phyloP scores from a whole-genome alignment of 139 green algal species.

The Chlamydomonas schloesseri region DNA sequence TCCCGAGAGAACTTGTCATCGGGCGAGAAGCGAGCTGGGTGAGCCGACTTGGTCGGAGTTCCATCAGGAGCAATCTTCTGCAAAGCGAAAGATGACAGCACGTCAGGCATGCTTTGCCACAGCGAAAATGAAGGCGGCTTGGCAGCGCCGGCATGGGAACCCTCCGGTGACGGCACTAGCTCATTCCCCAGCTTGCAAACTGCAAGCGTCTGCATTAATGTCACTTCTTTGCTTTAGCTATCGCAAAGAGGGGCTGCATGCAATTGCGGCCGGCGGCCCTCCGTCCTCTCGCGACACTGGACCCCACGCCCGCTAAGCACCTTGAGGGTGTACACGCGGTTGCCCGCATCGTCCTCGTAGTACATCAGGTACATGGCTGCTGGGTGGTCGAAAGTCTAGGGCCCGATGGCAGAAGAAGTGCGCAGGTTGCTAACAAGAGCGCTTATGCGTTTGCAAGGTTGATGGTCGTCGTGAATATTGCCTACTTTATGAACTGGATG shows the following conservation, averaged over 20 bases:
- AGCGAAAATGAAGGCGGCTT: background rate
- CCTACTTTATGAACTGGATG: no score
- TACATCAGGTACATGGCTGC: slow-evolving; percentile 98
- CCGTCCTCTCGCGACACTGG: background rate
- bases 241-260: no score
- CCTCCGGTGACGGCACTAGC: no score
- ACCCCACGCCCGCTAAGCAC: slow-evolving; percentile 56
- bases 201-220: no score
- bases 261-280: background rate
- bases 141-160: background rate
- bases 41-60: slow-evolving; percentile 85
- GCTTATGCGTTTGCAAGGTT: no score
- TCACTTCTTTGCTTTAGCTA: no score
- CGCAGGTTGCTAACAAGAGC: no score
- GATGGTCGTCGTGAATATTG: no score
- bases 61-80: slow-evolving; percentile 89
- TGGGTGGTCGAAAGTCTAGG: background rate
- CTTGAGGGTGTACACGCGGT: slow-evolving; percentile 95
- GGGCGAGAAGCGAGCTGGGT: slow-evolving; percentile 96
- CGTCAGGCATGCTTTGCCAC: background rate
- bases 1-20: slow-evolving; percentile 99
- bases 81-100: background rate
- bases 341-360: slow-evolving; percentile 89
- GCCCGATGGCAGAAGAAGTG: no score
- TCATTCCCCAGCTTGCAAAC: no score